phyloP scores from a whole-genome alignment of 768 basidiomycete genomes.

The Russula dissimulans region DNA sequence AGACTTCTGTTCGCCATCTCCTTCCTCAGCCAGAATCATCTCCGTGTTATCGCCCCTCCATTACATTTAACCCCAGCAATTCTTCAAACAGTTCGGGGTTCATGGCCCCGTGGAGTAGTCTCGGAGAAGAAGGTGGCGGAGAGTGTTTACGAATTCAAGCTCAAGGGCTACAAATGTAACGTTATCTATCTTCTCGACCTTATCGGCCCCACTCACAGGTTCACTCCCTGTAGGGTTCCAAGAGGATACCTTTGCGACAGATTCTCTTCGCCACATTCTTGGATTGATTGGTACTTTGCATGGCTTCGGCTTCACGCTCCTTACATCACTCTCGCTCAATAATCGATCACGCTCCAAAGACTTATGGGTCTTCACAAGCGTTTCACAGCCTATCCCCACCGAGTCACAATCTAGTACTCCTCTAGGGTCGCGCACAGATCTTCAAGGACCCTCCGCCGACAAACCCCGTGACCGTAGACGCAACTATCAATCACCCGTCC shows the following conservation, averaged over 20 bases:
- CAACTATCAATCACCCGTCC: conserved; percentile 1
- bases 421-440: conserved; percentile 29
- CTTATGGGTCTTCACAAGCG: conserved; percentile 68
- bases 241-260: conserved; percentile 64
- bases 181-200: conserved; percentile 19
- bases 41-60: conserved; percentile 72
- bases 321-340: conserved; percentile 64
- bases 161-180: conserved; percentile 74
- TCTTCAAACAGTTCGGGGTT: conserved; percentile 63
- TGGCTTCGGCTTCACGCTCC: conserved; percentile 54
- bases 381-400: conserved; percentile 26
- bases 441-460: conserved; percentile 17
- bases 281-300: conserved; percentile 59
- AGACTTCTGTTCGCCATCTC: conserved; percentile 55
- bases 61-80: conserved; percentile 71
- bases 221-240: conserved; percentile 50
- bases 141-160: conserved; percentile 67
- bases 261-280: conserved; percentile 65
- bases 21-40: conserved; percentile 53
- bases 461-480: conserved; percentile 9
- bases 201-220: conserved; percentile 7
- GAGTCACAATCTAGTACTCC: conserved; percentile 31
- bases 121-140: conserved; percentile 69
- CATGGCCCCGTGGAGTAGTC: conserved; percentile 74
- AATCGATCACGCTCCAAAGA: conserved; percentile 66